These are phyloP conservation scores for Lathyrus sativus DNA, from an alignment of 306 rosid genomes.

Conservation along the genomic window DNA sequence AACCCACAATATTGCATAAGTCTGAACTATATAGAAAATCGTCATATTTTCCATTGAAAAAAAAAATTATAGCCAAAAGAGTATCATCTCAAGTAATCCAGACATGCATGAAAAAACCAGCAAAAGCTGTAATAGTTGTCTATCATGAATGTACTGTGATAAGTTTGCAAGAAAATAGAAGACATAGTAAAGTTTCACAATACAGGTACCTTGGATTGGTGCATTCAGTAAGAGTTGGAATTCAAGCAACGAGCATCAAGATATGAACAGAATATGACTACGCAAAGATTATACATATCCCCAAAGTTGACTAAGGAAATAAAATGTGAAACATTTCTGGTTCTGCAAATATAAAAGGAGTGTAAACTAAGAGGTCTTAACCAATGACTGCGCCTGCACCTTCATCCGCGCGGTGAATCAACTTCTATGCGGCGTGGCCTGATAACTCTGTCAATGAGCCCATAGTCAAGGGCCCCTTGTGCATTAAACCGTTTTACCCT, in stretches of 20 bases:
- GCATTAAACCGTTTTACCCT: conserved; percentile 71
- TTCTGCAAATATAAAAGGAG: conserved; percentile 14
- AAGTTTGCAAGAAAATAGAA: not conserved
- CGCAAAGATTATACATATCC: conserved; percentile 35
- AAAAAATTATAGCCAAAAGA: too few species aligned
- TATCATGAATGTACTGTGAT: not conserved
- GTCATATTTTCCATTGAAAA: too few species aligned
- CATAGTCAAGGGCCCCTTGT: conserved; percentile 90
- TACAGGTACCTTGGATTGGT: conserved; percentile 13
- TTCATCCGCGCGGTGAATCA: conserved; percentile 59
- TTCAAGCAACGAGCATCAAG: conserved; percentile 9
- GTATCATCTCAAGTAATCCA: too few species aligned
- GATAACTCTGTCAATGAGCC: conserved; percentile 75
- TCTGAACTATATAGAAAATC: too few species aligned
- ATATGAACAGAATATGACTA: conserved; percentile 35
- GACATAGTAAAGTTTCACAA: not conserved
- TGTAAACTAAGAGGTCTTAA: conserved; percentile 45
- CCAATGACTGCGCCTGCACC: conserved; percentile 82
- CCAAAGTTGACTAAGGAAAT: conserved; percentile 27
- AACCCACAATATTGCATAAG: too few species aligned
- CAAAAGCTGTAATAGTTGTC: not conserved
- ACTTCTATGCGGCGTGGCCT: conserved; percentile 87
- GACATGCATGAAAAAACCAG: too few species aligned
- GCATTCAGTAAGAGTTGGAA: conserved; percentile 17
- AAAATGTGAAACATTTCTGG: conserved; percentile 26